Evolutionary conservation across 2,329 filamentous ascomycete genomes (phyloP).

Genomic region (Colletotrichum liaoningense): DNA sequence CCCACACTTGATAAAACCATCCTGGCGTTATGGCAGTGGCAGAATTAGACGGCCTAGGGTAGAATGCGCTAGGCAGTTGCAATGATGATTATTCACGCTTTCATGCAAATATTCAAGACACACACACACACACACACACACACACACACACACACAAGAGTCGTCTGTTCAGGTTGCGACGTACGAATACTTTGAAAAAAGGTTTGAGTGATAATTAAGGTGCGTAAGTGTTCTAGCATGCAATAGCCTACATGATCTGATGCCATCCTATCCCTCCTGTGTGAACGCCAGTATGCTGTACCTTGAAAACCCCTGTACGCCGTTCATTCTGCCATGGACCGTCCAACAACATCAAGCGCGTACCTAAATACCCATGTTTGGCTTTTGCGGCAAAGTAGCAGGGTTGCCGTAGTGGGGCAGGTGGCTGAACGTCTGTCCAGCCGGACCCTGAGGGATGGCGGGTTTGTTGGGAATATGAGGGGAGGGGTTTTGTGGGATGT

Average conservation of each 20-base stretch:
- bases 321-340: constrained; percentile 33
- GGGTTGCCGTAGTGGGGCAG: constrained; percentile 70
- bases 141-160: neutral
- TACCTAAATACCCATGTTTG: constrained; percentile 51
- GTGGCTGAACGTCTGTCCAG: constrained; percentile 60
- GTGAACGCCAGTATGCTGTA: constrained; percentile 34
- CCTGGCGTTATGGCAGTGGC: constrained; percentile 39
- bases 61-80: constrained; percentile 35
- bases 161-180: neutral
- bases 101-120: constrained; percentile 24
- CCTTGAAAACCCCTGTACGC: constrained; percentile 29
- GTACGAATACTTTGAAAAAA: constrained; percentile 2
- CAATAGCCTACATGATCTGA: constrained; percentile 34
- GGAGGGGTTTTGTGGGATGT: constrained; percentile 55
- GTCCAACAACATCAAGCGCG: constrained; percentile 21
- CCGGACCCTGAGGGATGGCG: constrained; percentile 53
- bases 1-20: constrained; percentile 36
- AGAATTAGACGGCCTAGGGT: constrained; percentile 37
- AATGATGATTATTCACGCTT: constrained; percentile 37
- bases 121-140: neutral
- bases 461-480: constrained; percentile 60
- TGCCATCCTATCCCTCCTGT: constrained; percentile 33
- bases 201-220: constrained; percentile 33
- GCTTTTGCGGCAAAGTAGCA: constrained; percentile 70
- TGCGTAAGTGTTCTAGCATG: constrained; percentile 35